These are phyloP conservation scores for Metarhizium sp. DNA, from an alignment of 2,329 filamentous ascomycete genomes.

Conservation along the genomic window DNA sequence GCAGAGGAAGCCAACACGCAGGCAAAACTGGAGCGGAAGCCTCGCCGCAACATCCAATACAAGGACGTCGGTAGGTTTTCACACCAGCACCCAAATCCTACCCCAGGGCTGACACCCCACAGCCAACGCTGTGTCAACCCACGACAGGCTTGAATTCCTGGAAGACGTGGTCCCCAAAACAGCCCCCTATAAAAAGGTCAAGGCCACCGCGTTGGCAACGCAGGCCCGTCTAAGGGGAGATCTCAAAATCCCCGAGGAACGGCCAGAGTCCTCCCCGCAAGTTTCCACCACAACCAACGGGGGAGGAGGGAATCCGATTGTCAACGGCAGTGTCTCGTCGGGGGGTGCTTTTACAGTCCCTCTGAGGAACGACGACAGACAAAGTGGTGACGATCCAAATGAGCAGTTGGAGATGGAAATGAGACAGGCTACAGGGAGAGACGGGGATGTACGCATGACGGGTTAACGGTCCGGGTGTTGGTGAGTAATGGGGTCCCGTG, in stretches of 20 bases:
- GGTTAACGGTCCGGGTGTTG: conserved; percentile 26
- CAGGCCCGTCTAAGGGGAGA: conserved; percentile 35
- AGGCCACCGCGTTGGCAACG: conserved; percentile 47
- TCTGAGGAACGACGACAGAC: conserved; percentile 14
- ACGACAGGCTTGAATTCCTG: conserved; percentile 93
- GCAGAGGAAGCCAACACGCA: conserved; percentile 78
- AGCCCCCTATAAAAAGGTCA: conserved; percentile 68
- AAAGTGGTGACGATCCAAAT: conserved; percentile 33
- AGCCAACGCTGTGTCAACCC: conserved; percentile 78
- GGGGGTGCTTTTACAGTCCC: conserved; percentile 11
- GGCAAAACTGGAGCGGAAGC: conserved; percentile 84
- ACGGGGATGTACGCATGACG: conserved; percentile 52
- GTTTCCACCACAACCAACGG: conserved; percentile 8
- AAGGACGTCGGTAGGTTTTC: conserved; percentile 70
- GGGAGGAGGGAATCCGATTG: conserved; percentile 17
- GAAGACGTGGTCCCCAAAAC: conserved; percentile 86
- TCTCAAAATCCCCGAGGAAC: conserved; percentile 19
- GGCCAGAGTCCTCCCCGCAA: conserved; percentile 13
- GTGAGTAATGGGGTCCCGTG: not conserved
- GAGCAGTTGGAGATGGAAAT: conserved; percentile 48
- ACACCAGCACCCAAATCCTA: not conserved
- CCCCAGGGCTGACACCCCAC: conserved; percentile 1
- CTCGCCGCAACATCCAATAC: conserved; percentile 89
- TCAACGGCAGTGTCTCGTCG: conserved; percentile 17
- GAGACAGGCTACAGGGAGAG: conserved; percentile 32